These are phyloP conservation scores for Begonia fuchsioides DNA, from an alignment of 306 rosid genomes.

Conservation along the genomic window DNA sequence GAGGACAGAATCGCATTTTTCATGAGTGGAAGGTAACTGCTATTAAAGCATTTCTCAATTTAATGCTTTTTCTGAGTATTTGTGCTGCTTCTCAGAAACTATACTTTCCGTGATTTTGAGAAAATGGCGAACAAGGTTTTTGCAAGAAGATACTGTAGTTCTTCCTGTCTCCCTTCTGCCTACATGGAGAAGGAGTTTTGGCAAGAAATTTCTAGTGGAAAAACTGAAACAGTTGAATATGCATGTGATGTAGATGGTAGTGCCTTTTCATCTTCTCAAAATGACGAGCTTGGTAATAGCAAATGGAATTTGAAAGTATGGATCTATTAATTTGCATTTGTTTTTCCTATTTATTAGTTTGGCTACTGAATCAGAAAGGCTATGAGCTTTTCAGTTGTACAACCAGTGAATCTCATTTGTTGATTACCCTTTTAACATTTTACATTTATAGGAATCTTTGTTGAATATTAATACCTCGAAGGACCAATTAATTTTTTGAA, in stretches of 20 bases:
- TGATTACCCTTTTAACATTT: no score
- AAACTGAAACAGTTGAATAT: conserved; percentile 86
- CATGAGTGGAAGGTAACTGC: conserved; percentile 83
- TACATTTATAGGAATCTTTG: no score
- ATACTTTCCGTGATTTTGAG: conserved; percentile 79
- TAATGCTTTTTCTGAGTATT: conserved; percentile 17
- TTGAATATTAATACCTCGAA: no score
- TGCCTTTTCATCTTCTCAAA: conserved; percentile 82
- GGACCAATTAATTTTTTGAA: no score
- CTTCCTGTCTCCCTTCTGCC: conserved; percentile 66
- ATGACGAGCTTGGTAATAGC: conserved; percentile 80
- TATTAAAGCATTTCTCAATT: background rate
- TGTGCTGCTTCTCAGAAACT: conserved; percentile 46
- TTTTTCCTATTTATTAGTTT: conserved; percentile 2
- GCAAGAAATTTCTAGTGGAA: conserved; percentile 84
- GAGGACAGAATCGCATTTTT: conserved; percentile 88
- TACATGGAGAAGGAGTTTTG: conserved; percentile 92
- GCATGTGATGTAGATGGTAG: conserved; percentile 99
- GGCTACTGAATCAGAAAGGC: no score
- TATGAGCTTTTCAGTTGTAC: no score
- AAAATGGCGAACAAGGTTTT: conserved; percentile 94
- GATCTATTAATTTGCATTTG: conserved; percentile 16
- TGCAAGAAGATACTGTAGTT: conserved; percentile 68
- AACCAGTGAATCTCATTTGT: no score
- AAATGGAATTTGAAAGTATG: conserved; percentile 93